Base-by-base conservation (phyloP, 352 stramenopile species). In the Globisporangium perplexum region DNA sequence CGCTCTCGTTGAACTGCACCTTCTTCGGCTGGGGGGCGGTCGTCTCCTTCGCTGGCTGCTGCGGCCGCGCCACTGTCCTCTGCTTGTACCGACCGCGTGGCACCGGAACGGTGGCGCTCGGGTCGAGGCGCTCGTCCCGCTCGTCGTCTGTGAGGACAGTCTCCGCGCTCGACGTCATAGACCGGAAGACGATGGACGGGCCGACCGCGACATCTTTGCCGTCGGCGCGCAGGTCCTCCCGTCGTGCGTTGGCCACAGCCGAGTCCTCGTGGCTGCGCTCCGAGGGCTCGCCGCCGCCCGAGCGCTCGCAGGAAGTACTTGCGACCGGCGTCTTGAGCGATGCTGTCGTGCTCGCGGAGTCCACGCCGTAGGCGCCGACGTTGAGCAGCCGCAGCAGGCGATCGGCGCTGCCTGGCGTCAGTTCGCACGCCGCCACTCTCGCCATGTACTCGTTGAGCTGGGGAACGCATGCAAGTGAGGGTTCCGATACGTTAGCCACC, bases 391-490 rank as follows among this genome's bases (percentile, higher is more conserved):
- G 74, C 47, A 77, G 43, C 7, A 89, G 57, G 22, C 50, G 50
- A 30, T 83, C 57, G 17, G 78, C 60, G n/a, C 57, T 75, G 14
- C 49, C 33, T 20, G 63, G 43, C 18, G 72, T 69, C 51, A 90
- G 50, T 14, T 77, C 57, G 17, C 58, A 65, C 6, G 45, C 54
- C 47, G 57, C 69, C 36, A 86, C 57, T 24, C 77, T 64, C 26
- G 71, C 68, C 72, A 90, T 86, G 49, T 69, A 88, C 50, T 90
- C 74, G 39, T 90, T 82, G 1, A 86, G 55, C 71, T 82, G 36
- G n/a, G n/a, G n/a, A n/a, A n/a, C n/a, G n/a, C n/a, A n/a, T n/a
- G n/a, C n/a, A n/a, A n/a, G n/a, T n/a, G n/a, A n/a, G n/a, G n/a
- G n/a, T n/a, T n/a, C n/a, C n/a, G n/a, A n/a, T n/a, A n/a, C n/a